Conservation (phyloP, 257 asterid genomes). For the Hygrophila difformis region DNA sequence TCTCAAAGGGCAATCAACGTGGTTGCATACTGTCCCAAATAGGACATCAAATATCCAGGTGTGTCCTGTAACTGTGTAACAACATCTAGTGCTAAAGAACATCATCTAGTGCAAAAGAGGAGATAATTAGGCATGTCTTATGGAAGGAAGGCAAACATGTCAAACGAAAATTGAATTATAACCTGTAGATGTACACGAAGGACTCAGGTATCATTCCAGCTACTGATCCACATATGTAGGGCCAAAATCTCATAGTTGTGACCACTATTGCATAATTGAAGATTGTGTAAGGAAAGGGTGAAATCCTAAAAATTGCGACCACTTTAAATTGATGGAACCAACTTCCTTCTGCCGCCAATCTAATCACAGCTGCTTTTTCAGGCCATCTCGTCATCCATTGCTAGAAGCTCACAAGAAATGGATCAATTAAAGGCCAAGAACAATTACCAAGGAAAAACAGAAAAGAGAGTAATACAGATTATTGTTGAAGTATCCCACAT, state of each 20-base stretch:
- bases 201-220: slow-evolving; percentile 84
- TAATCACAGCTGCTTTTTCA: slow-evolving; percentile 48
- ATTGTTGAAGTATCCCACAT: neutral
- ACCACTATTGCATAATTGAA: slow-evolving; percentile 76
- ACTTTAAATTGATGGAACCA: slow-evolving; percentile 74
- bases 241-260: slow-evolving; percentile 72
- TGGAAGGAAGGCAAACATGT: too few species aligned
- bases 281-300: slow-evolving; percentile 75
- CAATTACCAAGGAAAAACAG: neutral
- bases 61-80: neutral
- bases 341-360: slow-evolving; percentile 70
- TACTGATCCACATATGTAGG: slow-evolving; percentile 69
- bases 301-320: slow-evolving; percentile 63
- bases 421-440: neutral
- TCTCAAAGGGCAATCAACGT: too few species aligned
- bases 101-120: too few species aligned
- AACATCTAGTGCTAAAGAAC: too few species aligned
- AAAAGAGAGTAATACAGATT: neutral
- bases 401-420: slow-evolving; percentile 22
- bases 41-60: neutral
- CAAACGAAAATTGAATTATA: too few species aligned
- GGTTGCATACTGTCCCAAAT: too few species aligned
- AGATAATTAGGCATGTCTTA: too few species aligned
- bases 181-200: slow-evolving; percentile 75
- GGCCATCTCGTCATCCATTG: slow-evolving; percentile 88